Evolutionary conservation across 495 filamentous ascomycete species (phyloP), one percentile per base, ranked within the genome.

Genomic region (Talaromyces wortmannii): DNA sequence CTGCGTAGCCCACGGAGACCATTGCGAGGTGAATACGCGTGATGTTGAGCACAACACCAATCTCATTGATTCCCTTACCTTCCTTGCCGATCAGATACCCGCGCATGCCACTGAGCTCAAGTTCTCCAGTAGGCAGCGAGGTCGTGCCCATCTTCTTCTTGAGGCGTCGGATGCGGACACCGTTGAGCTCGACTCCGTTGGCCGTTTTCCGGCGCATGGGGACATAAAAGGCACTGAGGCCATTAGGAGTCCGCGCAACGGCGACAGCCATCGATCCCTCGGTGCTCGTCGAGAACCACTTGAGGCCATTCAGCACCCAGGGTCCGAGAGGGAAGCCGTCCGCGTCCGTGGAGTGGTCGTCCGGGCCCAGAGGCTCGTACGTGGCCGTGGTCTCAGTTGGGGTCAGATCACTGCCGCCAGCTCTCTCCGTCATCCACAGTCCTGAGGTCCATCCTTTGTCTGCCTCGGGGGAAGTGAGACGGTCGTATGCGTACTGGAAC

Each of bases 381-480:
- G 59, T 77, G 47, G 70, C 85, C 40, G 69, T 52, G 3, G 83
- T 88, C 61, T 88, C 84, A 0, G 82, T 84, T 30, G 65, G 69
- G 1, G 77, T 76, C 10, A 87, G 78, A 58, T 89, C 85, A 54
- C 78, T 83, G 6, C 84, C 84, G 6, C 84, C 84, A 2, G 71
- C 63, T 16, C 85, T 74, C 59, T 88, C 85, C 0, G 85, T 88
- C 85, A 89, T 88, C 85, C 85, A 89, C 61, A 88, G 83, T 1
- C 85, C 84, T 50, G 73, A 80, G 5, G 85, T 88, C 85, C 85
- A 88, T 1, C 77, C 74, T n/a, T 68, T 55, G 7, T 63, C 55
- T 0, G 82, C 73, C 52, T 87, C 78, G 6, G 78, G 66, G 10
- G 78, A 80, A 12, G 69, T 79, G 17, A 84, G 63, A 33, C 67